Evolutionary conservation across 148 eudicot species (phyloP).

Genomic region (Cornus florida): DNA sequence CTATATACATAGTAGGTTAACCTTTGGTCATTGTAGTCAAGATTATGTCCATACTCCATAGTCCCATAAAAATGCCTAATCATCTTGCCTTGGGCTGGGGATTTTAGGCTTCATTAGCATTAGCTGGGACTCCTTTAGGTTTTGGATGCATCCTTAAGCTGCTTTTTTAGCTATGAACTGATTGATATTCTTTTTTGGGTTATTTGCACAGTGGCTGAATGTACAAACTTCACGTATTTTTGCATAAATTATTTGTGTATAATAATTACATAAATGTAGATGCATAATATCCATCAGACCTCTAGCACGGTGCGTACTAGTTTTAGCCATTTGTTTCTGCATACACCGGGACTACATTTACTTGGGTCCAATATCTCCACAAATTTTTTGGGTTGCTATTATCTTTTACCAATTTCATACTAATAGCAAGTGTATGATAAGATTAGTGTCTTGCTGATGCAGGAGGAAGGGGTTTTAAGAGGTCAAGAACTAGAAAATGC

Average conservation of each 20-base stretch:
- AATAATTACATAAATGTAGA: not conserved
- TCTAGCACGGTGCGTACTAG: not conserved
- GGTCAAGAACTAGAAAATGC: slow-evolving; percentile 98
- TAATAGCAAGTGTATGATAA: slow-evolving; percentile 4
- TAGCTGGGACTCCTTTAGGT: too few species aligned
- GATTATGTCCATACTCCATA: too few species aligned
- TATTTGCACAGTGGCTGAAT: too few species aligned
- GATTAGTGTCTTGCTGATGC: slow-evolving; percentile 25
- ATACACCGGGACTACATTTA: not conserved
- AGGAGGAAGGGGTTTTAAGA: slow-evolving; percentile 87
- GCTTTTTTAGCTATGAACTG: too few species aligned
- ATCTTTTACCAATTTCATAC: not conserved
- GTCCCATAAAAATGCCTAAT: too few species aligned
- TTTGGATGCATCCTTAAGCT: too few species aligned
- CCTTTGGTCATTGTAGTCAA: not conserved
- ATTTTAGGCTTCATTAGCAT: too few species aligned
- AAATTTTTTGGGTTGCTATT: not conserved
- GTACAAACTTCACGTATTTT: too few species aligned
- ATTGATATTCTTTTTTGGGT: too few species aligned
- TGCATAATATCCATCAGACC: not conserved
- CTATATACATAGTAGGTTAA: too few species aligned
- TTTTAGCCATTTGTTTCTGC: not conserved
- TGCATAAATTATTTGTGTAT: too few species aligned
- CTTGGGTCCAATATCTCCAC: not conserved
- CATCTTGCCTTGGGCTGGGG: too few species aligned